A percentile compares a stretch with the other conserved stretches of the same genome.
These are phyloP conservation scores for Vicia villosa DNA, from an alignment of 306 rosid species.

Conservation along the genomic window DNA sequence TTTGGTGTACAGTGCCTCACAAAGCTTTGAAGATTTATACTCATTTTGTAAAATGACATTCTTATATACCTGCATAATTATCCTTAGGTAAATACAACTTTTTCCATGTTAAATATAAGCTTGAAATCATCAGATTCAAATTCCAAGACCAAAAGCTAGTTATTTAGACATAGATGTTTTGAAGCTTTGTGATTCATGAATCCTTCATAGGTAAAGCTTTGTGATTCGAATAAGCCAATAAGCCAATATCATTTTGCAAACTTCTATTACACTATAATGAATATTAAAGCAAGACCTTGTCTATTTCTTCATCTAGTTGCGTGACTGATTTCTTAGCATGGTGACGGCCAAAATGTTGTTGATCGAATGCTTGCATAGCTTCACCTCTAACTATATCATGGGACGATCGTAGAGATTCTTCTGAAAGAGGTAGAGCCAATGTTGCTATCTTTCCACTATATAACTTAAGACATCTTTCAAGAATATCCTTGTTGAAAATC, in stretches of 20 bases:
- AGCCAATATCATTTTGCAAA: slow-evolving; percentile 17
- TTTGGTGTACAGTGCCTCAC: slow-evolving; percentile 66
- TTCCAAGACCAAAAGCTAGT: slow-evolving; percentile 17
- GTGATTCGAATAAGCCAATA: background rate
- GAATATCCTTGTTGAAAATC: slow-evolving; percentile 83
- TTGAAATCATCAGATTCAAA: slow-evolving; percentile 13
- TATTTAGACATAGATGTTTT: background rate
- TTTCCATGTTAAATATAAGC: slow-evolving; percentile 22
- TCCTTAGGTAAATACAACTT: slow-evolving; percentile 25
- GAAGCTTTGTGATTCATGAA: slow-evolving; percentile 7
- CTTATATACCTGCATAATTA: slow-evolving; percentile 52
- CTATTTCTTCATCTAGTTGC: slow-evolving; percentile 75
- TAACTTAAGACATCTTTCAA: slow-evolving; percentile 75
- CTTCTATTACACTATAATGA: background rate
- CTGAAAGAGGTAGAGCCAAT: slow-evolving; percentile 57
- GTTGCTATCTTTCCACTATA: slow-evolving; percentile 56
- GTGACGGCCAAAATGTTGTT: slow-evolving; percentile 85
- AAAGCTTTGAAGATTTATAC: slow-evolving; percentile 74
- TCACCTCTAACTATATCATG: slow-evolving; percentile 55
- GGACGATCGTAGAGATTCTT: slow-evolving; percentile 53
- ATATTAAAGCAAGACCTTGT: slow-evolving; percentile 52
- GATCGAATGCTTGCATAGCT: slow-evolving; percentile 66
- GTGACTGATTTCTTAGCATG: slow-evolving; percentile 75
- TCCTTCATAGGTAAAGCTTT: background rate
- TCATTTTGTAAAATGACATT: slow-evolving; percentile 61